Evolutionary conservation across 2,329 filamentous ascomycete genomes (phyloP).

Genomic region (Monosporascus sp.): DNA sequence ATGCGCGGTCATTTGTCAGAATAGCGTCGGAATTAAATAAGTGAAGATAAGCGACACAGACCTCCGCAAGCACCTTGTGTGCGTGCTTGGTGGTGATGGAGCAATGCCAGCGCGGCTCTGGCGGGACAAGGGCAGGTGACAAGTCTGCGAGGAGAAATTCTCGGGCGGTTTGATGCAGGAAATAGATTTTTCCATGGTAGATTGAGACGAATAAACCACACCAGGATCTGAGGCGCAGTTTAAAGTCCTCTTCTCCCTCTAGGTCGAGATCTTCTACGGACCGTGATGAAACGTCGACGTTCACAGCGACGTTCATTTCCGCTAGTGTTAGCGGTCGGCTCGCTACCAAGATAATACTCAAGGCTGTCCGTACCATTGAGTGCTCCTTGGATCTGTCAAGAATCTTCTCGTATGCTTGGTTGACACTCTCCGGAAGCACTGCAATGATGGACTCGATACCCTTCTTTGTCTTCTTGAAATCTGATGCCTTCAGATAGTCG

Average conservation of each 20-base stretch:
- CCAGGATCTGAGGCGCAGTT: slow-evolving; percentile 11
- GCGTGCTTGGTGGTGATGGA: too few species aligned
- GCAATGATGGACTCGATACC: slow-evolving; percentile 10
- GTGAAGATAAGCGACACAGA: too few species aligned
- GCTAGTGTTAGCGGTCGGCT: too few species aligned
- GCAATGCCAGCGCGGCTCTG: too few species aligned
- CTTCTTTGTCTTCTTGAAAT: slow-evolving; percentile 3
- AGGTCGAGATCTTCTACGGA: not conserved
- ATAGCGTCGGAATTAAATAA: too few species aligned
- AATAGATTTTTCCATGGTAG: slow-evolving; percentile 21
- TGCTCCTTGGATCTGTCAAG: slow-evolving; percentile 13
- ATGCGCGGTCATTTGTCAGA: too few species aligned
- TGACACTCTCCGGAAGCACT: slow-evolving; percentile 23
- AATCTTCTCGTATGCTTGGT: slow-evolving; percentile 25
- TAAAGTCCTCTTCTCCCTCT: slow-evolving; percentile 11
- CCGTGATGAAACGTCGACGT: too few species aligned
- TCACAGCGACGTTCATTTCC: too few species aligned
- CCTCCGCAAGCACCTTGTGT: too few species aligned
- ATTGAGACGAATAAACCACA: slow-evolving; percentile 26
- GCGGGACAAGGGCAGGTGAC: not conserved
- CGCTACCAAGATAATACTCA: too few species aligned
- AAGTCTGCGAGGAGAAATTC: slow-evolving; percentile 23
- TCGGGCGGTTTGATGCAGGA: slow-evolving; percentile 28
- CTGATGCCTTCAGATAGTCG: slow-evolving; percentile 18
- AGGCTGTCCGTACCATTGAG: not conserved